phyloP scores from a whole-genome alignment of 257 asterid genomes.

The Solanum infundibuliforme region DNA sequence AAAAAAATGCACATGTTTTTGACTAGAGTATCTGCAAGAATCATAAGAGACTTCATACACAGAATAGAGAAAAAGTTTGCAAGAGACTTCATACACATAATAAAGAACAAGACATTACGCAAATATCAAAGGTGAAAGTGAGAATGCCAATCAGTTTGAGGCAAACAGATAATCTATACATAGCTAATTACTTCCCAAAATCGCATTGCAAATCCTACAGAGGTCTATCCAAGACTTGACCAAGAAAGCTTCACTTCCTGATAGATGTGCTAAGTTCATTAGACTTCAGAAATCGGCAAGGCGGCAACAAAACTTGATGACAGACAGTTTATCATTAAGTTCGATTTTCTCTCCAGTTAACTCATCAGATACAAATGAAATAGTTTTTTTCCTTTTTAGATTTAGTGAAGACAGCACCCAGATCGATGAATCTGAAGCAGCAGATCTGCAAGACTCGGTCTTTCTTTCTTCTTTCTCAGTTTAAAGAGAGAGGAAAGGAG shows the following conservation, averaged over 20 bases:
- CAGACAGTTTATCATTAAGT: neutral
- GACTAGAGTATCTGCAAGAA: neutral
- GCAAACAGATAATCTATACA: neutral
- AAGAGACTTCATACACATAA: neutral
- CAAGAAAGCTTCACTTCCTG: neutral
- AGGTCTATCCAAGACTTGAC: neutral
- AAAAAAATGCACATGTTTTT: neutral
- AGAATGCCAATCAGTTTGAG: neutral
- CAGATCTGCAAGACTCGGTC: neutral
- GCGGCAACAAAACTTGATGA: neutral
- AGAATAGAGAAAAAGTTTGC: neutral
- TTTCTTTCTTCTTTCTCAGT: neutral
- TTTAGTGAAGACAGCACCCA: neutral
- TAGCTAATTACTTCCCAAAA: neutral
- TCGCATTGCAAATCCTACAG: neutral
- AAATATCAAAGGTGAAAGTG: neutral
- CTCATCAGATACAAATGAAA: neutral
- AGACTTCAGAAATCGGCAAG: neutral
- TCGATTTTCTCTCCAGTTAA: neutral
- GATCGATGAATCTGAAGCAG: neutral
- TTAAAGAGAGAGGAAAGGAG: neutral
- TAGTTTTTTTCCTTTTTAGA: neutral
- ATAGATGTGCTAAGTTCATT: neutral
- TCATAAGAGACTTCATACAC: neutral
- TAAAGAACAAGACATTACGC: neutral